These are phyloP conservation scores for Pyrenophora seminiperda DNA, from an alignment of 2,329 filamentous ascomycete genomes.

Conservation along the genomic window DNA sequence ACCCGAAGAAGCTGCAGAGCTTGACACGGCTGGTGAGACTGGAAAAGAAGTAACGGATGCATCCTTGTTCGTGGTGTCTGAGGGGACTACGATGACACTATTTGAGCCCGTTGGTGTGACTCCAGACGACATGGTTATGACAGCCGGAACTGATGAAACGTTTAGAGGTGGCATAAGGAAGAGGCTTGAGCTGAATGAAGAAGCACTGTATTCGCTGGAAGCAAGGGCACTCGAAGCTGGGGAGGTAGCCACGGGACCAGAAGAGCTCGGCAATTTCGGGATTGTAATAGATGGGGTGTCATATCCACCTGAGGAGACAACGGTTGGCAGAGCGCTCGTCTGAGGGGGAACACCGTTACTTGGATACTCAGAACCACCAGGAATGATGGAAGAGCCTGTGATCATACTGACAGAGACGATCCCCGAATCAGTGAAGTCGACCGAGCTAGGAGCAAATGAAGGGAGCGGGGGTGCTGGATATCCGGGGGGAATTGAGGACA, in stretches of 20 bases:
- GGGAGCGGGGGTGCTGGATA: conserved; percentile 14
- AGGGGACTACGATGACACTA: background rate
- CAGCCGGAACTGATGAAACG: background rate
- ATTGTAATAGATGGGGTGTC: background rate
- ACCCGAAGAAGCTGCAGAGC: conserved; percentile 2
- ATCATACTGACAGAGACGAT: conserved; percentile 14
- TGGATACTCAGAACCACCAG: conserved; percentile 3
- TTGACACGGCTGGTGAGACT: conserved; percentile 3
- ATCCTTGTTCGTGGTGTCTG: conserved; percentile 7
- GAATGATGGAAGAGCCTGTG: conserved; percentile 3
- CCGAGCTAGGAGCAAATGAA: conserved; percentile 10
- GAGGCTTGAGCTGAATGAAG: background rate
- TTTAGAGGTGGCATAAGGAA: background rate
- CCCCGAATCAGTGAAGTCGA: conserved; percentile 7
- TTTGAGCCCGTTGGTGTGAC: background rate
- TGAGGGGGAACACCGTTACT: conserved; percentile 10
- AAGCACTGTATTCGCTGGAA: conserved; percentile 4
- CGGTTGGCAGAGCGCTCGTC: conserved; percentile 10
- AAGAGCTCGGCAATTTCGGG: background rate
- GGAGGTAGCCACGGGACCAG: conserved; percentile 3
- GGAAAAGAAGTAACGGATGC: conserved; percentile 4
- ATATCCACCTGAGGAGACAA: conserved; percentile 3
- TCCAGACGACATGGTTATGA: conserved; percentile 1
- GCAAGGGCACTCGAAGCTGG: conserved; percentile 4
- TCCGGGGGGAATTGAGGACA: conserved; percentile 23